Base-by-base conservation (phyloP, 2,329 filamentous ascomycete species). In the Monosporascus cannonballus region DNA sequence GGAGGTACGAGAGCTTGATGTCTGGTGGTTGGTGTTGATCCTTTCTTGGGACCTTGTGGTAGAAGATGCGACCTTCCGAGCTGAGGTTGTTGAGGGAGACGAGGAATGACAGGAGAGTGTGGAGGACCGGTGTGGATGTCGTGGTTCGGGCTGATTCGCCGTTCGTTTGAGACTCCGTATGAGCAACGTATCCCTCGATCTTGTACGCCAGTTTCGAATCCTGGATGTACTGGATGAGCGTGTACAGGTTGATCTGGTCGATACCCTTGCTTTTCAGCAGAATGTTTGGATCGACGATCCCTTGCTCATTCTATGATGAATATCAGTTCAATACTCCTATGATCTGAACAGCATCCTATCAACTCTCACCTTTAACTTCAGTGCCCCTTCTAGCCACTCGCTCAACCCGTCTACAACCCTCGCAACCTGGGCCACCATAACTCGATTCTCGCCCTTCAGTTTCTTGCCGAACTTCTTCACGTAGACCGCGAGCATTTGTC, bases 221-320 rank as follows among this genome's bases (percentile, higher is more conserved):
- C 63, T 93, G 88, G 4, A 99, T 81, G 67, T 97, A 97, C 44
- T 84, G 80, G 34, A 92, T 85, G 15, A 99, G 77, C 65, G 94
- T 93, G 71, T 89, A 93, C 30, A 96, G 80, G 63, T 97, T 96
- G 71, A 99, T 92, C 64, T 97, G 93, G 64, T 99, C 94, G 24
- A 94, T 87, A 0, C 90, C 90, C 66, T 96, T 96, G 38, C 85
- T 85, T 24, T 85, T 80, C 58, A 96, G 84, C 1, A 99, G 76
- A 6, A 85, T 80, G 20, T 85, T 86, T 17, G 88, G 72, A 44
- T 87, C 80, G 1, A 93, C 83, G 27, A 86, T 79, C 1, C 86
- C 89, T 57, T 91, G 86, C 0, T 75, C 68, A 24, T 67, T 66
- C 66, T 78, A 57, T 30, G n/a, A 22, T 18, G 8, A 14, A 53